A percentile compares a stretch with the other conserved stretches of the same genome.
Conservation (phyloP, 768 basidiomycete genomes). For the Boletus rex-veris region DNA sequence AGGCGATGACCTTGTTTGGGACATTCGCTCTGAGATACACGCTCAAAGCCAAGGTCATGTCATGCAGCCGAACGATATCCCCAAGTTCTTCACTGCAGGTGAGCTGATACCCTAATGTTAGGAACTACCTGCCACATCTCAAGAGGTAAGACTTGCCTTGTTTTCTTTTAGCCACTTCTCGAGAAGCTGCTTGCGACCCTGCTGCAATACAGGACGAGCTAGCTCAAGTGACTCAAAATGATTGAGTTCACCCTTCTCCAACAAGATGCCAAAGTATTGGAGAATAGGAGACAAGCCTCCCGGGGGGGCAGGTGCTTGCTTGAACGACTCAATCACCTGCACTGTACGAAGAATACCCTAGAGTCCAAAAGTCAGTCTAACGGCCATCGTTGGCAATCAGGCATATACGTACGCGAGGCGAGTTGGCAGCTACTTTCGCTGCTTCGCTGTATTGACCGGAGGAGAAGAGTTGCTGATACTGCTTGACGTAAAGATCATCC, state of each 20-base stretch:
- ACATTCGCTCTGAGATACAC: constrained; percentile 97
- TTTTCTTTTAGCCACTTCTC: constrained; percentile 99
- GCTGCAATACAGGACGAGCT: constrained; percentile 91
- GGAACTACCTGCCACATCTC: constrained; percentile 4
- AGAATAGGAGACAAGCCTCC: constrained; percentile 93
- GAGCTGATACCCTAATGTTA: constrained; percentile 49
- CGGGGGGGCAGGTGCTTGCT: constrained; percentile 85
- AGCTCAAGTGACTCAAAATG: constrained; percentile 94
- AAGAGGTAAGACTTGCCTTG: constrained; percentile 53
- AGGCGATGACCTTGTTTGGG: constrained; percentile 98
- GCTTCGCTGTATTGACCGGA: constrained; percentile 89
- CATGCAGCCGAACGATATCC: constrained; percentile 90
- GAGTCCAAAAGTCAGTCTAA: constrained; percentile 6
- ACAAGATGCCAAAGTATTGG: constrained; percentile 97
- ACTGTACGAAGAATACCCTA: constrained; percentile 93
- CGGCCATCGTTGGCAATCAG: background rate
- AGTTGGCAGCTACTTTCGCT: constrained; percentile 97
- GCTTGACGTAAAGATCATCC: constrained; percentile 92
- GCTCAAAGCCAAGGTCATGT: constrained; percentile 95
- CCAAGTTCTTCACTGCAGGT: constrained; percentile 99
- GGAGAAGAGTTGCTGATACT: constrained; percentile 89
- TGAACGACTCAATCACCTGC: constrained; percentile 96
- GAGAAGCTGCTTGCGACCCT: constrained; percentile 92
- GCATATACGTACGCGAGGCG: constrained; percentile 66
- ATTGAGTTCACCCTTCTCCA: constrained; percentile 98